These are phyloP conservation scores for Epichloe gansuensis DNA, from an alignment of 2,329 filamentous ascomycete species.

Conservation along the genomic window DNA sequence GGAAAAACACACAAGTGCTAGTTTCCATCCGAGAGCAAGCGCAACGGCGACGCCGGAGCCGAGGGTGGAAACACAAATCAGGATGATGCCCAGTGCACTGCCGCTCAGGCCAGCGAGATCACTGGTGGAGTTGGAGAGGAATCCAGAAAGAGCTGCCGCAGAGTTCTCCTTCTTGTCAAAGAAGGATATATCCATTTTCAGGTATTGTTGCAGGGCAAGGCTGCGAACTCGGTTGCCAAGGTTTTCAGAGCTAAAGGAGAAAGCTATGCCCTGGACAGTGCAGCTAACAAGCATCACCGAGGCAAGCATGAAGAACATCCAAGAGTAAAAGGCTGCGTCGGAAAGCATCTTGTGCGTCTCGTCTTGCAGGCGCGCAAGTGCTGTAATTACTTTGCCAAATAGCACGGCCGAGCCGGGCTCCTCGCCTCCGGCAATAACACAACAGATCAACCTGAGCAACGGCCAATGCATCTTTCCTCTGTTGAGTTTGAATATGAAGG, in stretches of 20 bases:
- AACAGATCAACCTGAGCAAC: not conserved
- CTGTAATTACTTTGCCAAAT: not conserved
- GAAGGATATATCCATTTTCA: slow-evolving; percentile 27
- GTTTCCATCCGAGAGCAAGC: slow-evolving; percentile 30
- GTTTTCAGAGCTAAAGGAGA: slow-evolving; percentile 2
- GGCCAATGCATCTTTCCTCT: not conserved
- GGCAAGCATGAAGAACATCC: slow-evolving; percentile 36
- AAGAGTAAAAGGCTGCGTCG: slow-evolving; percentile 31
- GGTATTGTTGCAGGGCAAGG: not conserved
- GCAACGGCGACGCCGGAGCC: slow-evolving; percentile 12
- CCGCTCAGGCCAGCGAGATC: slow-evolving; percentile 34
- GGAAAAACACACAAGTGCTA: slow-evolving; percentile 29
- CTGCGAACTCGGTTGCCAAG: slow-evolving; percentile 5
- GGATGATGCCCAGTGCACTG: slow-evolving; percentile 21
- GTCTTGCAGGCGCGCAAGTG: not conserved
- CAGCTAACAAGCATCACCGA: slow-evolving; percentile 25
- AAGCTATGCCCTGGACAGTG: slow-evolving; percentile 4
- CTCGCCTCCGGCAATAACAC: not conserved
- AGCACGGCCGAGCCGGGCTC: not conserved
- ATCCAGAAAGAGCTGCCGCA: slow-evolving; percentile 20
- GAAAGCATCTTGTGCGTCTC: not conserved
- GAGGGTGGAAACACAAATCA: slow-evolving; percentile 7
- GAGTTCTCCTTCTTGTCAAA: slow-evolving; percentile 22
- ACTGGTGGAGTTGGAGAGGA: slow-evolving; percentile 21
- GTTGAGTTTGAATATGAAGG: not conserved